Base-by-base conservation (phyloP, 805 yeast genomes). In the Jamesozyma rosinii region DNA sequence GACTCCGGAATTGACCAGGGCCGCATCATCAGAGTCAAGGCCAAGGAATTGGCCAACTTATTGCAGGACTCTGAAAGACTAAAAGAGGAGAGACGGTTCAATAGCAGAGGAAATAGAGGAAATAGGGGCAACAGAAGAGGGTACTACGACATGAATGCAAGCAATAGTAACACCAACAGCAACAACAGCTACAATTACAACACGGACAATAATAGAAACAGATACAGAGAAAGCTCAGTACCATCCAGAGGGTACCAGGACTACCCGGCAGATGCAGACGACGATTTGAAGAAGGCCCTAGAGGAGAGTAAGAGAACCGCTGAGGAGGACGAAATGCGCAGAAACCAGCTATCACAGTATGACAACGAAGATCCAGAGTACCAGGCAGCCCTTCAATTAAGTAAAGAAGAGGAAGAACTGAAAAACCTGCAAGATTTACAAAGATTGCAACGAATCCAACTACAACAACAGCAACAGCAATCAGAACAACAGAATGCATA, bases 1-100 rank as follows among this genome's bases (percentile, higher is more conserved):
- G 90, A 84, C 39, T 58, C 69, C 17, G 88, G 85, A 38, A 67
- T 71, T 24, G 98, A 90, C 63, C 94, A 86, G 56, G 97, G 98
- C 19, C 83, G 83, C 8, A 76, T 86, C 42, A 82, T 83, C 45
- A 75, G 98, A 46, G 87, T 86, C 35, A 86, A 89, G 65, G 96
- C 97, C 1, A 84, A 81, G 58, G 96, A 86, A 53, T 71, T 90
- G 59, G 85, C 94, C 0, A 65, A 81, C n/a, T 67, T 90, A 45
- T 66, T 90, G 54, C 70, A 74, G 53, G 95, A 90, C 59, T 89
- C 83, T 48, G 95, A 86, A 53, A 72, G 95, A 55, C 72, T 90
- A 48, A 66, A 73, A 32, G 75, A 75, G 44, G 96, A 83, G 59
- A 71, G 97, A 47, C 71, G 69, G 29, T 55, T 49, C 9, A 48